Evolutionary conservation across 345 rosid genomes (phyloP), one percentile per base, ranked within the genome.

Genomic region (Anastatica hierochuntica): DNA sequence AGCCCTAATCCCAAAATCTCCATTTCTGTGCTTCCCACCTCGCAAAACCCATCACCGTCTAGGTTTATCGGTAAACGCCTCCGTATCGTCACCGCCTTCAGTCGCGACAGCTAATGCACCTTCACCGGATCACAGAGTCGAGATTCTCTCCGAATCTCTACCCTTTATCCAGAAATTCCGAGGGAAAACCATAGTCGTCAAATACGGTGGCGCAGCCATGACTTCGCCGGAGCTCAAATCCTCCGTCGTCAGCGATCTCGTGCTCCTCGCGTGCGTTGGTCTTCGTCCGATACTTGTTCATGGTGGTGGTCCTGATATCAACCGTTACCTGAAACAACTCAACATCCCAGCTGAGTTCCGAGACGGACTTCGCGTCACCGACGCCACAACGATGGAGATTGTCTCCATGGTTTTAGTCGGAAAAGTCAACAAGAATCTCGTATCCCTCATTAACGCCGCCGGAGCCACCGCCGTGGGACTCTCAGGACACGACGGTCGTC

Each of bases 191-290:
- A 71, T 89, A 13, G 95, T 89, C 5, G 95, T 89, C 73, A 89
- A 89, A 73, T 85, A 85, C 50, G 97, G 95, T 21, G 92, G 97
- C 55, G 97, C 94, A 17, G 98, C 98, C 69, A 88, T 92, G 98
- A 88, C 82, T 38, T 74, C 74, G 0, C 75, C 80, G 47, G 79
- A 76, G 23, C 88, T 85, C 23, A 81, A 74, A 62, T 77, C 87
- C 23, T 81, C 88, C 10, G 89, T 89, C 14, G 76, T 83, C 0
- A 76, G 74, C 54, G 94, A 89, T 50, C 83, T 81, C 26, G 97
- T 89, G 19, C 85, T 89, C 53, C 84, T 89, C 49, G 56, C 95
- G 11, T 86, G 82, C 57, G 90, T 89, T 0, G 97, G 95, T 38
- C 94, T 89, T 67, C 89, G 90, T 33, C 94, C 95, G 16, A 76